These are phyloP conservation scores for Eimeria praecox DNA, from an alignment of 169 alveolate genomes.

Conservation along the genomic window DNA sequence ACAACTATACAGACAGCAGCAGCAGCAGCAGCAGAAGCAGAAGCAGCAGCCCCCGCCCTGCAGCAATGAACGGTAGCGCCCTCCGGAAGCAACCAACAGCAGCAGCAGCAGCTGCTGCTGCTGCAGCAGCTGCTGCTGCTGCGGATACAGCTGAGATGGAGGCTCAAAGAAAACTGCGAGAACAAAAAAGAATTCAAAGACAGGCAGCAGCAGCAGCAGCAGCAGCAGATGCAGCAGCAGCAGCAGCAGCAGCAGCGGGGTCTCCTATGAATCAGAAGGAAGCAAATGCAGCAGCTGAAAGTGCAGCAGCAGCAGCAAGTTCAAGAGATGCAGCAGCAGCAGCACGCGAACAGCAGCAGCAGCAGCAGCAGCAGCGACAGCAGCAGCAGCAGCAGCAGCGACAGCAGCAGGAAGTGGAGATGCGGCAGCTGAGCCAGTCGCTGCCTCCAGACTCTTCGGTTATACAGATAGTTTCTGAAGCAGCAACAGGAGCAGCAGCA, in stretches of 20 bases:
- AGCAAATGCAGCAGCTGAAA: background rate
- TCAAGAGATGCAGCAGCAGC: background rate
- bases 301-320: background rate
- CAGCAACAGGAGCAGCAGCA: background rate
- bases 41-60: slow-evolving; percentile 41
- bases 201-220: background rate
- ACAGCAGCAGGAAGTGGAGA: background rate
- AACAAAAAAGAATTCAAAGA: background rate
- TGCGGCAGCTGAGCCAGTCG: slow-evolving; percentile 3
- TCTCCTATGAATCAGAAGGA: background rate
- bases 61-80: background rate
- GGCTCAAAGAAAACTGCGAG: slow-evolving; percentile 18
- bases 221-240: background rate
- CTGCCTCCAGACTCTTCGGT: background rate
- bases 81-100: background rate
- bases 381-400: background rate
- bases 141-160: slow-evolving; percentile 24
- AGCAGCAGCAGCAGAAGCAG: slow-evolving; percentile 44
- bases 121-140: background rate
- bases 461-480: background rate
- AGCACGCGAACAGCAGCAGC: background rate
- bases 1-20: background rate
- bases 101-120: slow-evolving; percentile 22
- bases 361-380: background rate
- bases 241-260: slow-evolving; percentile 28